phyloP scores from a whole-genome alignment of 371 early-diverging fungal genomes.

The Mucor mucedo region DNA sequence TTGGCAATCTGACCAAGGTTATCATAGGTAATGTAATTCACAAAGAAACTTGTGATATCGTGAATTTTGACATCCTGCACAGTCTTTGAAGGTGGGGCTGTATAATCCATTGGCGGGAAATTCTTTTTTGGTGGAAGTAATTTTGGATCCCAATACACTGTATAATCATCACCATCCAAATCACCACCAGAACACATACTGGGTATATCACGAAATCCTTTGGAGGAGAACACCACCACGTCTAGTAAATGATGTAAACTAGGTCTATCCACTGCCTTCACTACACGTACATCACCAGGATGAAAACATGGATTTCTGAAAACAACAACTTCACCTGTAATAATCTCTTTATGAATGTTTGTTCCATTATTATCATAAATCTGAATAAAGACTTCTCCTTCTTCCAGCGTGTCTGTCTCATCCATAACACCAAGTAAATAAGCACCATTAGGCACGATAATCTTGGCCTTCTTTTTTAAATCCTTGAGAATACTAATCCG shows the following conservation, averaged over 20 bases:
- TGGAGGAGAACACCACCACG: conserved; percentile 81
- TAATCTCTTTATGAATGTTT: conserved; percentile 28
- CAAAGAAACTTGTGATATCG: conserved; percentile 73
- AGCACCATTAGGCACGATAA: conserved; percentile 71
- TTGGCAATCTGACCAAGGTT: conserved; percentile 81
- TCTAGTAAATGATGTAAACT: conserved; percentile 65
- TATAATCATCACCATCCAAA: conserved; percentile 85
- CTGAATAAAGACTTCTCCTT: conserved; percentile 75
- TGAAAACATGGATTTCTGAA: conserved; percentile 81
- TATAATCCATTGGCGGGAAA: conserved; percentile 68
- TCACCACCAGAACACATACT: conserved; percentile 87
- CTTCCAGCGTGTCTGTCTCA: conserved; percentile 68
- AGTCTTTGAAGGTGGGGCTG: conserved; percentile 32
- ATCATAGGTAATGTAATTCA: conserved; percentile 74
- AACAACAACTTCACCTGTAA: conserved; percentile 59
- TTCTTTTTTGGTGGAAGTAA: conserved; percentile 58
- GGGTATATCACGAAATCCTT: conserved; percentile 75
- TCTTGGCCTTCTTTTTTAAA: conserved; percentile 71
- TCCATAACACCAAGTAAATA: conserved; percentile 82
- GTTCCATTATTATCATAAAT: conserved; percentile 34
- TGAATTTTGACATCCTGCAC: conserved; percentile 54
- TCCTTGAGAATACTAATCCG: conserved; percentile 62
- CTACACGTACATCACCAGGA: conserved; percentile 83
- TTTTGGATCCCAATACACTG: conserved; percentile 72
- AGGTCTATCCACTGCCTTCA: conserved; percentile 66